These are phyloP conservation scores for Clitopilus hobsonii DNA, from an alignment of 768 basidiomycete species.

Conservation along the genomic window DNA sequence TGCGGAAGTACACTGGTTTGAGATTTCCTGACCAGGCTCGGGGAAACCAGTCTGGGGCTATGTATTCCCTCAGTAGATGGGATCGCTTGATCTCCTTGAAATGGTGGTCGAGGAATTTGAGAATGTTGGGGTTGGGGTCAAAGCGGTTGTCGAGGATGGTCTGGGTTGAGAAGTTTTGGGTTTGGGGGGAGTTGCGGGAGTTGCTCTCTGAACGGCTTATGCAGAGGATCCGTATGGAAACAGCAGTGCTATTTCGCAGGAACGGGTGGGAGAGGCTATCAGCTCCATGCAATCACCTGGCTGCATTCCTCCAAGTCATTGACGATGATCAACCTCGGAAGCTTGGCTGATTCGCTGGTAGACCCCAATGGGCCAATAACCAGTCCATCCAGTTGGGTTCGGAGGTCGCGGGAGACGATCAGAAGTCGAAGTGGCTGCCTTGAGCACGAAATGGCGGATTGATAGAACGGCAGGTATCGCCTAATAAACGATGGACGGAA, in stretches of 20 bases:
- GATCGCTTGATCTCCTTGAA: background rate
- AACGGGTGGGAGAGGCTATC: constrained; percentile 5
- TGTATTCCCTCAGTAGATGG: background rate
- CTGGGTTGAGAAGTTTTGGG: background rate
- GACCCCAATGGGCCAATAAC: constrained; percentile 10
- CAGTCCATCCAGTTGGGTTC: too few species aligned
- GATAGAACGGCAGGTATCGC: background rate
- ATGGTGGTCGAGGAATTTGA: background rate
- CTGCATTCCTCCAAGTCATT: constrained; percentile 25
- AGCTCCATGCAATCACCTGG: constrained; percentile 8
- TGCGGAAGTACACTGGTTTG: constrained; percentile 2
- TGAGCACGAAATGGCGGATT: background rate
- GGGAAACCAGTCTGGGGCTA: background rate
- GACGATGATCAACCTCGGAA: too few species aligned
- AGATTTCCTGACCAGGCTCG: background rate
- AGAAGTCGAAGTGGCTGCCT: too few species aligned
- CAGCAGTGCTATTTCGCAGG: background rate
- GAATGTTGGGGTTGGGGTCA: background rate
- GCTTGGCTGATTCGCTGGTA: too few species aligned
- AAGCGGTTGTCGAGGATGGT: background rate
- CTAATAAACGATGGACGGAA: background rate
- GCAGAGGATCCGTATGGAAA: constrained; percentile 18
- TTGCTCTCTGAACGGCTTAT: constrained; percentile 22
- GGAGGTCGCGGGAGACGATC: too few species aligned
- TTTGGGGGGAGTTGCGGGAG: background rate